These are phyloP conservation scores for Nakazawaea peltata DNA, from an alignment of 805 yeast species.

Conservation along the genomic window DNA sequence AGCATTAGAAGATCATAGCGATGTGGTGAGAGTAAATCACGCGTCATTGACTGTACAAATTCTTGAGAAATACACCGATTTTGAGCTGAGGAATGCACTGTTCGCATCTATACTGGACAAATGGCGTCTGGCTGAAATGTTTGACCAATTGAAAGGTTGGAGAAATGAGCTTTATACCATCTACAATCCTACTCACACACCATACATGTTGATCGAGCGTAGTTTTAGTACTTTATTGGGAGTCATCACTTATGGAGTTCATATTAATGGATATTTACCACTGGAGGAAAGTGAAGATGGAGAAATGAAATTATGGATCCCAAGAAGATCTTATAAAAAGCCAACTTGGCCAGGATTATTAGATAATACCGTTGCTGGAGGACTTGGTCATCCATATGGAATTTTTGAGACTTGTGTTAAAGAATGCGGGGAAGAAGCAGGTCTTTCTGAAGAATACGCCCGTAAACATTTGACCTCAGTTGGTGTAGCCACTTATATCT, in stretches of 20 bases:
- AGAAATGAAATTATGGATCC: slow-evolving; percentile 66
- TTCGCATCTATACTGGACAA: slow-evolving; percentile 33
- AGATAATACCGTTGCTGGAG: slow-evolving; percentile 95
- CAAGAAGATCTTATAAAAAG: slow-evolving; percentile 69
- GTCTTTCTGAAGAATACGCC: slow-evolving; percentile 49
- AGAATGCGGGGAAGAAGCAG: slow-evolving; percentile 90
- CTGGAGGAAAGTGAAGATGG: slow-evolving; percentile 29
- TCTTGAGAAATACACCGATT: slow-evolving; percentile 20
- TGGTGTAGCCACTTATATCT: slow-evolving; percentile 68
- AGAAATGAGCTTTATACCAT: slow-evolving; percentile 76
- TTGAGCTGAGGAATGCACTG: slow-evolving; percentile 31
- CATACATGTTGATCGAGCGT: slow-evolving; percentile 71
- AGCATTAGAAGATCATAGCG: slow-evolving; percentile 16
- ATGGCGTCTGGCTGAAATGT: slow-evolving; percentile 27
- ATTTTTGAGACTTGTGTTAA: slow-evolving; percentile 70
- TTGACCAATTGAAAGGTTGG: slow-evolving; percentile 61
- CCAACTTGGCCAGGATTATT: slow-evolving; percentile 86
- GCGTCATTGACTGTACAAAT: slow-evolving; percentile 21
- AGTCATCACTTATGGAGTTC: slow-evolving; percentile 84
- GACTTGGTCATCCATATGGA: slow-evolving; percentile 76
- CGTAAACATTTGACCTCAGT: slow-evolving; percentile 32
- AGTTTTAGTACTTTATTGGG: slow-evolving; percentile 79
- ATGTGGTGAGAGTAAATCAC: slow-evolving; percentile 20
- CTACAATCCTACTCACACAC: slow-evolving; percentile 43
- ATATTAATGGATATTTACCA: slow-evolving; percentile 70